Evolutionary conservation across 2,329 filamentous ascomycete genomes (phyloP).

Genomic region (Fusarium duplospermum): DNA sequence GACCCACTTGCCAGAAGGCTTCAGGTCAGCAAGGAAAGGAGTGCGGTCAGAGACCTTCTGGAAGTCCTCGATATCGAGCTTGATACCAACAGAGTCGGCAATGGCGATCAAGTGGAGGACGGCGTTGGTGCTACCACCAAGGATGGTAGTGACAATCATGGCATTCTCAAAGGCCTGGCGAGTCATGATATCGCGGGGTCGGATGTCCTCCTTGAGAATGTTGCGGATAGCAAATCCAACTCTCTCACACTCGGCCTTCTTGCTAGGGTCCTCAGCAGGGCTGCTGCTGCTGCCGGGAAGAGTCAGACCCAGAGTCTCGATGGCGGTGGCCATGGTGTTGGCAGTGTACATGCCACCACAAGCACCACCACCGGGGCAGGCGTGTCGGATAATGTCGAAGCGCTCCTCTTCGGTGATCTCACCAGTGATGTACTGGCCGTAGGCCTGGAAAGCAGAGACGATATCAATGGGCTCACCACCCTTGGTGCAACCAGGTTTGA

Average conservation of each 20-base stretch:
- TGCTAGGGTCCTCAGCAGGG: slow-evolving; percentile 78
- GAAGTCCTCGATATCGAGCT: slow-evolving; percentile 88
- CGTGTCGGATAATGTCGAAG: slow-evolving; percentile 93
- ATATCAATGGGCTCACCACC: slow-evolving; percentile 87
- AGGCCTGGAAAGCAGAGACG: slow-evolving; percentile 97
- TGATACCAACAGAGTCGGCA: slow-evolving; percentile 82
- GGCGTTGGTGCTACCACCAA: slow-evolving; percentile 87
- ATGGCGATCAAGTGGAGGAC: slow-evolving; percentile 88
- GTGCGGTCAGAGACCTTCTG: slow-evolving; percentile 82
- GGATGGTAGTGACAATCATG: slow-evolving; percentile 85
- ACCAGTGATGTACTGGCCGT: slow-evolving; percentile 92
- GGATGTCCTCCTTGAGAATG: slow-evolving; percentile 80
- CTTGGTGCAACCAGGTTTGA: slow-evolving; percentile 87
- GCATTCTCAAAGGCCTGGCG: slow-evolving; percentile 86
- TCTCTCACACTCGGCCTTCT: slow-evolving; percentile 77
- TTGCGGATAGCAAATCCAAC: slow-evolving; percentile 80
- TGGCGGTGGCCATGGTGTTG: slow-evolving; percentile 92
- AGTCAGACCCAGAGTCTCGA: slow-evolving; percentile 90
- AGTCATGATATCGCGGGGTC: slow-evolving; percentile 82
- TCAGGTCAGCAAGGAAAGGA: slow-evolving; percentile 84
- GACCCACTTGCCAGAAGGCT: slow-evolving; percentile 88
- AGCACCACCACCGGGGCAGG: slow-evolving; percentile 75
- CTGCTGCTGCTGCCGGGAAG: slow-evolving; percentile 85
- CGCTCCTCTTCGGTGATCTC: slow-evolving; percentile 91
- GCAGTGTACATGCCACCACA: slow-evolving; percentile 93